These are phyloP conservation scores for Teunomyces pallodes DNA, from an alignment of 805 yeast genomes.

Conservation along the genomic window DNA sequence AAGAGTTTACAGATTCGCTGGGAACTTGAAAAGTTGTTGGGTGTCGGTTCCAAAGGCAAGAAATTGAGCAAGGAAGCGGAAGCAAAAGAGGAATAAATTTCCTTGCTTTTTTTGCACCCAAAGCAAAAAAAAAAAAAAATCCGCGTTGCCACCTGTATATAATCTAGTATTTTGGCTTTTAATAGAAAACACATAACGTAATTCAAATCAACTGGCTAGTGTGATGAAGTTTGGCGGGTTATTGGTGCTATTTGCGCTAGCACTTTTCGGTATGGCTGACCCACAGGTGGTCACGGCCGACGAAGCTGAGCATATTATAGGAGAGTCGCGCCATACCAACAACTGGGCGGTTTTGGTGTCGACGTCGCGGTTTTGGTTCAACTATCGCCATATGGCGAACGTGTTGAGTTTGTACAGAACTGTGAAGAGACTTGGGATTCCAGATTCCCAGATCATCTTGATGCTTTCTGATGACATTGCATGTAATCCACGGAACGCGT, in stretches of 20 bases:
- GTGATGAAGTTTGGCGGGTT: background rate
- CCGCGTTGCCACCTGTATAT: background rate
- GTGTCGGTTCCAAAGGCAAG: no score
- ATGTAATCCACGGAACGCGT: slow-evolving; percentile 92
- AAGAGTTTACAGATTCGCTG: slow-evolving; percentile 26
- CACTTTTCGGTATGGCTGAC: slow-evolving; percentile 4
- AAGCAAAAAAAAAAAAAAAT: background rate
- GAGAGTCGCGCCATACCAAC: slow-evolving; percentile 53
- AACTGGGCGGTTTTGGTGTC: slow-evolving; percentile 90
- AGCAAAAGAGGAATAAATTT: no score
- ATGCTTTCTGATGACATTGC: slow-evolving; percentile 98
- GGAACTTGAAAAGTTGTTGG: slow-evolving; percentile 24
- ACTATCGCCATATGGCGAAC: slow-evolving; percentile 97
- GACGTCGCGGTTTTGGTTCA: slow-evolving; percentile 97
- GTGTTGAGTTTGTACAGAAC: slow-evolving; percentile 92
- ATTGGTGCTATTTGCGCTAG: slow-evolving; percentile 5
- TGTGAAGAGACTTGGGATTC: slow-evolving; percentile 92
- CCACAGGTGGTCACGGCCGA: slow-evolving; percentile 13
- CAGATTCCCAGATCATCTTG: slow-evolving; percentile 93
- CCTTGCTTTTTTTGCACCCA: no score
- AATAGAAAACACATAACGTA: background rate
- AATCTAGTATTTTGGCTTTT: background rate
- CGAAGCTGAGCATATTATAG: slow-evolving; percentile 22
- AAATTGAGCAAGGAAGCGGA: no score
- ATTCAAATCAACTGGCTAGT: background rate